phyloP scores from a whole-genome alignment of 106 monocot genomes.

The Hemerocallis citrina region DNA sequence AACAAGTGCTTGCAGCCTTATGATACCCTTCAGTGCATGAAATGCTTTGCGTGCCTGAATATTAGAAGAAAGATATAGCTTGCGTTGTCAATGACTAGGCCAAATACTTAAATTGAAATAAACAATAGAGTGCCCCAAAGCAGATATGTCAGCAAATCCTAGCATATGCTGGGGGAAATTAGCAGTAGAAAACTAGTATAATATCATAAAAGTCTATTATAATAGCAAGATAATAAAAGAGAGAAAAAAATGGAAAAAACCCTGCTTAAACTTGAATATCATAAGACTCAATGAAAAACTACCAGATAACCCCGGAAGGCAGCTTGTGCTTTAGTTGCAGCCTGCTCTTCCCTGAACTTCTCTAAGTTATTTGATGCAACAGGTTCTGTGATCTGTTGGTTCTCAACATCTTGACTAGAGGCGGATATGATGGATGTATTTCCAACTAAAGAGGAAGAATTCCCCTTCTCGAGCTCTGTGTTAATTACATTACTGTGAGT shows the following conservation, averaged over 20 bases:
- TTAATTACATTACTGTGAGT: slow-evolving; percentile 24
- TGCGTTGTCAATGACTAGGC: neutral
- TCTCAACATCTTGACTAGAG: slow-evolving; percentile 12
- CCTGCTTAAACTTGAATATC: neutral
- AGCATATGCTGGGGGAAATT: neutral
- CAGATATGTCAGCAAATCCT: too few species aligned
- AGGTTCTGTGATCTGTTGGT: slow-evolving; percentile 12
- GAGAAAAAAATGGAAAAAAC: neutral
- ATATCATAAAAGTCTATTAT: neutral
- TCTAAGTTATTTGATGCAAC: slow-evolving; percentile 24
- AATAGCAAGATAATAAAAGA: neutral
- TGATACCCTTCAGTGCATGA: slow-evolving; percentile 79
- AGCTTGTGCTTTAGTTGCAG: slow-evolving; percentile 79
- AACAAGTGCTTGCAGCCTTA: slow-evolving; percentile 83
- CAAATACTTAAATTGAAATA: too few species aligned
- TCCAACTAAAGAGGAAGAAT: slow-evolving; percentile 20
- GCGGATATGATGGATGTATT: slow-evolving; percentile 9
- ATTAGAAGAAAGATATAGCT: neutral
- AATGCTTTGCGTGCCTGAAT: slow-evolving; percentile 87
- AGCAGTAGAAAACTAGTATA: neutral
- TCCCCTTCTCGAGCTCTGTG: slow-evolving; percentile 18
- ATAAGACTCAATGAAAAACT: slow-evolving; percentile 9
- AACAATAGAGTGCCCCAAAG: too few species aligned
- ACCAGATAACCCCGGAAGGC: slow-evolving; percentile 93
- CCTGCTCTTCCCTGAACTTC: slow-evolving; percentile 40